Base-by-base conservation (phyloP, 202 grass and related monocot genomes). In the Elaeis oleifera region DNA sequence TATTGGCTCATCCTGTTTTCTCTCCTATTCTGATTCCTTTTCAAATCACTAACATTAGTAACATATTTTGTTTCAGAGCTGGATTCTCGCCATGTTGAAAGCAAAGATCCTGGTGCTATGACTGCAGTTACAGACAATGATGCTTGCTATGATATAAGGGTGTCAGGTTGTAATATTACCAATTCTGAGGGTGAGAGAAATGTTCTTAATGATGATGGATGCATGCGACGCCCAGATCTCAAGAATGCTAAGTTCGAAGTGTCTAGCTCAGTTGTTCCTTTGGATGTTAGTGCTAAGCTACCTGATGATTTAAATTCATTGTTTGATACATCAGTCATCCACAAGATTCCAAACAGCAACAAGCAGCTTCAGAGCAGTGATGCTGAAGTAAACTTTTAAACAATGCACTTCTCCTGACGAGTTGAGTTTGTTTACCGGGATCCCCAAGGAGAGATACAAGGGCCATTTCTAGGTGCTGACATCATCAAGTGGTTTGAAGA, bases 401-500 rank as follows among this genome's bases (percentile, higher is more conserved):
- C 77, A 72, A 54, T 54, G 51, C 70, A 9, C 21, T 60, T 55
- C 49, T 67, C 88, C 86, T 31, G 94, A 99, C 58, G 88, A 99
- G 23, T 63, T 99, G 69, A 99, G 84, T 54, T 79, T 99, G 39
- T 94, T 76, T 99, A 99, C 70, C 75, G 71, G 69, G 94, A 99
- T 72, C 94, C 94, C 13, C 94, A 99, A 84, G 94, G 94, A 67
- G 82, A 80, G 4, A 72, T 99, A 63, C 94, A 99, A 59, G 94
- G 94, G 49, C 85, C 94, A 61, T 99, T 99, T 78, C 73, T 89
- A 25, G 94, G 84, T 70, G 79, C 79, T 24, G 94, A 92, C 53
- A 92, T 99, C 25, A 84, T 99, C 20, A 89, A 88, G n/a, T 99
- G 94, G 94, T 86, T 78, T 76, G 84, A 99, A 79, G 85, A 99